Base-by-base conservation (phyloP, 306 rosid genomes). In the Potentilla sterilis region DNA sequence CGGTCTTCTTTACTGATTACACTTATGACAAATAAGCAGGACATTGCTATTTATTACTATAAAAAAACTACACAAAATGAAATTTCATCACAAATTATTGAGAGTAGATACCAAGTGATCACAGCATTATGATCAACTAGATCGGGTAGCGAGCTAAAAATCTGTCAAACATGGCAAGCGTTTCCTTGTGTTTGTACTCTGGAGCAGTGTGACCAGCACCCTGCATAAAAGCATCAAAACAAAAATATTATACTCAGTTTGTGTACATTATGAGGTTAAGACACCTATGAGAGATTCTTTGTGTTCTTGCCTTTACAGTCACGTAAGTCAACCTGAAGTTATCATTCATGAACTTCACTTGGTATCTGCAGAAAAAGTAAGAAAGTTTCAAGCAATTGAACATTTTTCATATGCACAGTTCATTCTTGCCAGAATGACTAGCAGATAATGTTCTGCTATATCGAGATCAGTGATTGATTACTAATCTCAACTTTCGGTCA, bases 171-270 rank as follows among this genome's bases (percentile, higher is more conserved):
- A 77, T 77, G 69, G 81, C 81, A 14, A 77, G 81, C n/a, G 70
- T 77, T 57, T 77, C 76, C 70, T 70, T 59, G 59, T 77, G 81
- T 74, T 77, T 77, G 81, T 77, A 77, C 70, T 77, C 81, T 69
- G 81, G 81, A 46, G 81, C 81, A 5, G 81, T 77, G 81, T 77
- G 81, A 47, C 81, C 81, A 4, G 81, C 81, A 35, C 81, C 81
- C 81, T 77, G 75, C 49, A 34, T 19, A 32, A 14, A 34, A 70
- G 18, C 24, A 70, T 43, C 7, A 12, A 6, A 46, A 10, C 15
- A 41, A 54, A 52, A 54, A 19, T 46, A 14, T 22, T 2, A 69
- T 6, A 14, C 58, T 5, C 1, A 1, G 8, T 69, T 44, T 69
- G 6, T n/a, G 59, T 69, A 14, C 22, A 22, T 47, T 70, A 14